These are phyloP conservation scores for Coemansia sp. DNA, from an alignment of 192 early-diverging fungal species.

Conservation along the genomic window DNA sequence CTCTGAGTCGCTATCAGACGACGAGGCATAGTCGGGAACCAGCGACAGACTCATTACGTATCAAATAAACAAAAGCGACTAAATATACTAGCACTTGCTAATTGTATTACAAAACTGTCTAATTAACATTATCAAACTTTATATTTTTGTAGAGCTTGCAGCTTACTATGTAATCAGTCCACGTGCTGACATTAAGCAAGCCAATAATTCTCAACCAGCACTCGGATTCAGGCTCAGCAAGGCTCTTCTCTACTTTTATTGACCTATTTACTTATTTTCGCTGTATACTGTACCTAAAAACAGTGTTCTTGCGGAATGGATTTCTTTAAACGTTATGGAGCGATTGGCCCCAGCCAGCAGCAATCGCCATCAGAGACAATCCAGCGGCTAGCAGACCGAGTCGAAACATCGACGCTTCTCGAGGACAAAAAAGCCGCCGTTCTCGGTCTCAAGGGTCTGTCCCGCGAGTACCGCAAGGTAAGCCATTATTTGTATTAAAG, in stretches of 20 bases:
- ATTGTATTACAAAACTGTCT: too few species aligned
- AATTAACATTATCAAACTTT: too few species aligned
- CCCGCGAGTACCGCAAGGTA: constrained; percentile 72
- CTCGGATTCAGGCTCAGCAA: background rate
- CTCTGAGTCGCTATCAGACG: constrained; percentile 34
- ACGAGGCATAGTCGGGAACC: constrained; percentile 37
- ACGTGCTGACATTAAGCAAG: background rate
- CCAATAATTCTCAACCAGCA: background rate
- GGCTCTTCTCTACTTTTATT: constrained; percentile 3
- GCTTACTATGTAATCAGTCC: background rate
- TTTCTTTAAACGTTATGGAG: constrained; percentile 52
- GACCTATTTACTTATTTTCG: background rate
- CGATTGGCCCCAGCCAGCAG: constrained; percentile 50
- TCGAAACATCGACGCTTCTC: constrained; percentile 76
- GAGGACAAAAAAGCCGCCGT: constrained; percentile 91
- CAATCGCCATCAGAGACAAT: constrained; percentile 69
- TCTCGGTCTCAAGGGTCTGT: constrained; percentile 79
- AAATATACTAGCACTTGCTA: too few species aligned
- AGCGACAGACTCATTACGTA: constrained; percentile 28
- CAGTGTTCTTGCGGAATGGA: constrained; percentile 22
- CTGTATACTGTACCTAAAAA: background rate
- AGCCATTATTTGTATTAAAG: background rate
- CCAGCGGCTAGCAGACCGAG: constrained; percentile 79
- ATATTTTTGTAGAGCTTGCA: too few species aligned
- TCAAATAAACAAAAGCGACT: background rate